phyloP scores from a whole-genome alignment of 305 asterid genomes.

The Salvia sclarea region DNA sequence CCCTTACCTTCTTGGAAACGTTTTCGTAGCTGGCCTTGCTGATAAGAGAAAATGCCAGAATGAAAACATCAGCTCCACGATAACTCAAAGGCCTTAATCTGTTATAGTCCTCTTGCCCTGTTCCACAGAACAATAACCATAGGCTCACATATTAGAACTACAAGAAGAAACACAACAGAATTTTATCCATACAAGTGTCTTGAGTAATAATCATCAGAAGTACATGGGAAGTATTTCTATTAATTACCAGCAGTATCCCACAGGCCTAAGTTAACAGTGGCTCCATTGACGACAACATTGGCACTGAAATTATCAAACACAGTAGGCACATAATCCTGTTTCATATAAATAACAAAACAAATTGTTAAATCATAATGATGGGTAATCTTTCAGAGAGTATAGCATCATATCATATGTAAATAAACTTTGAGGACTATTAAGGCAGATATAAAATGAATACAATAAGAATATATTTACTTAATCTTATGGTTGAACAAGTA shows the following conservation, averaged over 20 bases:
- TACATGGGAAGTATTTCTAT: conserved; percentile 13
- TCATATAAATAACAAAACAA: conserved; percentile 23
- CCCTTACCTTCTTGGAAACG: conserved; percentile 81
- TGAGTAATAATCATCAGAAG: conserved; percentile 17
- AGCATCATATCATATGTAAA: conserved; percentile 9
- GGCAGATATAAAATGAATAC: neutral
- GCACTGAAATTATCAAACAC: conserved; percentile 98
- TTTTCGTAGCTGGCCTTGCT: conserved; percentile 98
- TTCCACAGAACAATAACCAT: conserved; percentile 32
- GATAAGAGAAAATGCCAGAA: conserved; percentile 94
- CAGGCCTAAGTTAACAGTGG: conserved; percentile 89
- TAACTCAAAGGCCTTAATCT: conserved; percentile 97
- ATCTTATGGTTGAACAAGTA: neutral
- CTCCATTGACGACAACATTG: conserved; percentile 92
- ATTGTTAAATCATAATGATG: conserved; percentile 16
- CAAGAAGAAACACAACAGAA: conserved; percentile 13
- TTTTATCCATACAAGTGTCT: neutral
- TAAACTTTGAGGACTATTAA: conserved; percentile 1
- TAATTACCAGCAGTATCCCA: conserved; percentile 98
- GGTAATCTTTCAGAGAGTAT: conserved; percentile 4
- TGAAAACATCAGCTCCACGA: conserved; percentile 98
- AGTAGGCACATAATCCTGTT: conserved; percentile 96
- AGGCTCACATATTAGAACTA: conserved; percentile 22
- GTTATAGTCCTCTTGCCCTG: conserved; percentile 97
- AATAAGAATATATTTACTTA: no score